Conservation (phyloP, 805 yeast genomes). For the Nakazawaea ernobii region DNA sequence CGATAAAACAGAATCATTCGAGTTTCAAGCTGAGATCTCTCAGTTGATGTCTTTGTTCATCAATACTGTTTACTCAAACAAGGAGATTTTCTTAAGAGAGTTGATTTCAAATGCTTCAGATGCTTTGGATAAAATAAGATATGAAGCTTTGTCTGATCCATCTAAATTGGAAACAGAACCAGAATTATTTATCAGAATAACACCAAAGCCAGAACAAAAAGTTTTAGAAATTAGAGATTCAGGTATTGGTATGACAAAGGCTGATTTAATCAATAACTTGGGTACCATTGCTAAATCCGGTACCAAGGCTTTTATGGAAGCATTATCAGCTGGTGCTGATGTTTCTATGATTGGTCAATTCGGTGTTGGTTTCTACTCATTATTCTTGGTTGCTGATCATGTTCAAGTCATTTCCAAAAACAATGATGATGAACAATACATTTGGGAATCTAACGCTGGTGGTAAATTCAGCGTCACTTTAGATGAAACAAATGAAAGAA, state of each 20-base stretch:
- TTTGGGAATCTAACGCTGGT: slow-evolving; percentile 99
- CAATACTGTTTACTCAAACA: slow-evolving; percentile 99
- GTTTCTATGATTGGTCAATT: slow-evolving; percentile 99
- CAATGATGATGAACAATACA: slow-evolving; percentile 98
- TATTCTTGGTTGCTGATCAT: slow-evolving; percentile 97
- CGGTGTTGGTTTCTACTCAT: slow-evolving; percentile 99
- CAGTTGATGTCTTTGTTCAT: slow-evolving; percentile 99
- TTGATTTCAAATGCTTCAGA: slow-evolving; percentile 98
- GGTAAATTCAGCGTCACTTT: slow-evolving; percentile 96
- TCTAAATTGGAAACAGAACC: slow-evolving; percentile 90
- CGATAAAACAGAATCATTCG: slow-evolving; percentile 67
- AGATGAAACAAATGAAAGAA: slow-evolving; percentile 80
- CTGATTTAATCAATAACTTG: slow-evolving; percentile 96
- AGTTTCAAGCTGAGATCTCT: slow-evolving; percentile 99
- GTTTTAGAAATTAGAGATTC: slow-evolving; percentile 96
- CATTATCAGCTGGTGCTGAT: slow-evolving; percentile 98
- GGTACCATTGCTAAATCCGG: slow-evolving; percentile 99
- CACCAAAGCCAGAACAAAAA: slow-evolving; percentile 93
- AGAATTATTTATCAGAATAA: slow-evolving; percentile 93
- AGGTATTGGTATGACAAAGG: slow-evolving; percentile 99
- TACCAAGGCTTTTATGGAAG: slow-evolving; percentile 99
- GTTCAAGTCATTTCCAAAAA: slow-evolving; percentile 98
- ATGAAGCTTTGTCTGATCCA: slow-evolving; percentile 92
- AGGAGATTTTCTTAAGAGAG: slow-evolving; percentile 98
- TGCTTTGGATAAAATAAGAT: slow-evolving; percentile 98